Percentiles rank a stretch among this genome's conserved stretches.
Evolutionary conservation across 441 rosid species (phyloP).

Genomic region (Biscutella auriculata): DNA sequence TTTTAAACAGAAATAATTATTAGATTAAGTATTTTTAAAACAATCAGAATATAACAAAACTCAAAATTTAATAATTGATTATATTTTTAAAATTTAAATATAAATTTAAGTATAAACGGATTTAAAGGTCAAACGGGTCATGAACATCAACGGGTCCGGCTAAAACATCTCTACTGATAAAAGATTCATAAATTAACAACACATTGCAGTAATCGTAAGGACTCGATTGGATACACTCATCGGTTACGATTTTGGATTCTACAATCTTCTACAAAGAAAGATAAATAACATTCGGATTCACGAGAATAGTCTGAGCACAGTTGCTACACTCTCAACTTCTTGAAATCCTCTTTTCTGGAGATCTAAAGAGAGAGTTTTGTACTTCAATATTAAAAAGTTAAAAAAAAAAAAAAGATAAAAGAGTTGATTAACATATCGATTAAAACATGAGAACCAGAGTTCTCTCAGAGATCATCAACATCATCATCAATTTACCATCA

Average conservation of each 20-base stretch:
- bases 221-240: neutral
- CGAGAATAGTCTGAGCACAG: conserved; percentile 7
- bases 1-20: no score
- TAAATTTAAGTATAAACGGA: no score
- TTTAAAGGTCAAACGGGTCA: no score
- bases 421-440: conserved; percentile 14
- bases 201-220: neutral
- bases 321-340: conserved; percentile 20
- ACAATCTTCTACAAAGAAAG: neutral
- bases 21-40: no score
- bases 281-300: neutral
- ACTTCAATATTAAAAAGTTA: conserved; percentile 14
- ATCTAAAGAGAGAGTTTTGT: conserved; percentile 20
- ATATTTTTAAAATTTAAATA: no score
- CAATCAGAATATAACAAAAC: no score
- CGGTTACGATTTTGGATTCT: neutral
- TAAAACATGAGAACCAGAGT: conserved; percentile 17
- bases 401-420: neutral
- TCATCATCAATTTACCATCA: neutral
- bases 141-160: no score
- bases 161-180: no score
- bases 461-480: neutral
- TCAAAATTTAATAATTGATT: no score
- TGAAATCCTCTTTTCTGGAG: conserved; percentile 15
- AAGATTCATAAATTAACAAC: neutral